Evolutionary conservation across 2,329 filamentous ascomycete species (phyloP), one percentile per base, ranked within the genome.

Genomic region (Venturia nashicola): DNA sequence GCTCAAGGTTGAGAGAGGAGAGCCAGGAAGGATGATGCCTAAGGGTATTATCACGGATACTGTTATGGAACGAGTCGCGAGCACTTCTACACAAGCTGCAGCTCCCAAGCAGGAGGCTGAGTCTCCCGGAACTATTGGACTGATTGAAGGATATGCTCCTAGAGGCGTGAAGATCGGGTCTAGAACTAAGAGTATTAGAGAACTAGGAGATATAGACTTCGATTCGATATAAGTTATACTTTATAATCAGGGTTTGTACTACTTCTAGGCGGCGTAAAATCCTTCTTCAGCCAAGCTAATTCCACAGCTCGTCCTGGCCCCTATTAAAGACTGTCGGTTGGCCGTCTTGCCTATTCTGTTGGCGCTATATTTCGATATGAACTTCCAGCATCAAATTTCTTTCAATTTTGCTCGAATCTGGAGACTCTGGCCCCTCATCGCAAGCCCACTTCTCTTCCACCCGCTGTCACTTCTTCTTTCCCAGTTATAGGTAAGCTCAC

Each of bases 1-100:
- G 59, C 70, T 80, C 5, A 77, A 77, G 0, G 65, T 74, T 5
- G 78, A 80, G 68, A 73, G 78, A 40, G 78, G 77, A 61, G 78
- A 80, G 67, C 68, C 67, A 48, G 65, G 67, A 3, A 67, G 65
- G 8, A 70, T 69, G 5, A 66, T 71, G 55, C 68, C 68, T 59
- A 68, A 72, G 11, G 70, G 72, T 59, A 70, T 75, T 46, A 69
- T 76, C 65, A 67, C 66, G 2, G 68, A 72, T 39, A 65, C 64
- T 7, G 68, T 76, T 39, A 67, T 73, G 9, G 74, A 76, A 65
- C 74, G 73, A 51, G 9, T 51, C 59, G 51, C 43, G 18, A 34
- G 6, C 44, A 44, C 61, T 11, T 18, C 40, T 72, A 70, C 67
- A 70, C 69, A 3, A 69, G 70, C 16, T 65, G 71, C 12, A 66